Conservation (phyloP, 2,329 filamentous ascomycete species). For the Raffaelea arxii region DNA sequence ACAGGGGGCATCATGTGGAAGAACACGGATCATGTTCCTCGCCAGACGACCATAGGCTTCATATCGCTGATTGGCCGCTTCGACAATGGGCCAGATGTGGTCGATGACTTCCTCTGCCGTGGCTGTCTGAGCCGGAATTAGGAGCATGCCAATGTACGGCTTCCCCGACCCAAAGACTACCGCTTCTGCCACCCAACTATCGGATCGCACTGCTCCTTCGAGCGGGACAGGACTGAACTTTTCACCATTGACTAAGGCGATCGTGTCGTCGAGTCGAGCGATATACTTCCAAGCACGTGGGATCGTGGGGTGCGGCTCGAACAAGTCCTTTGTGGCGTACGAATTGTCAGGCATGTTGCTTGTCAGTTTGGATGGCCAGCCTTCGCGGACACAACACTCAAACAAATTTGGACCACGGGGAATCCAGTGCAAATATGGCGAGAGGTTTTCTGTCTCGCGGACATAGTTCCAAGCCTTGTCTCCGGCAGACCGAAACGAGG, state of each 20-base stretch:
- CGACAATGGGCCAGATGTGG: constrained; percentile 23
- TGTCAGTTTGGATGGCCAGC: constrained; percentile 25
- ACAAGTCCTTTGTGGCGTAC: constrained; percentile 27
- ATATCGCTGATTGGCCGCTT: constrained; percentile 19
- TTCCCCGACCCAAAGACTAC: constrained; percentile 42
- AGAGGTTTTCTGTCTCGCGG: constrained; percentile 26
- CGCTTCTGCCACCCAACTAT: constrained; percentile 33
- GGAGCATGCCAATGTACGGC: constrained; percentile 34
- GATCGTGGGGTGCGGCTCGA: constrained; percentile 29
- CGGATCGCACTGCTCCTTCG: constrained; percentile 2
- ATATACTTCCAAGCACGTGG: constrained; percentile 34
- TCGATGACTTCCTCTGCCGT: constrained; percentile 22
- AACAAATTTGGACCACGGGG: constrained; percentile 24
- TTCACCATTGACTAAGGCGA: constrained; percentile 27
- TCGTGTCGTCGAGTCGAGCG: constrained; percentile 32
- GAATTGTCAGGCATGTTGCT: constrained; percentile 18
- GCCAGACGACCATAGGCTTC: constrained; percentile 29
- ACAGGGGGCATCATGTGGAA: constrained; percentile 30
- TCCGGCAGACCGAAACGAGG: constrained; percentile 38
- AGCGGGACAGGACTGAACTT: constrained; percentile 10
- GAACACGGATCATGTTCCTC: constrained; percentile 37
- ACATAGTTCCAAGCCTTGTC: constrained; percentile 55
- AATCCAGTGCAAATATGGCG: constrained; percentile 22
- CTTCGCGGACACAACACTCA: constrained; percentile 26
- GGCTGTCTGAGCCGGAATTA: constrained; percentile 25